A percentile compares a stretch with the other conserved stretches of the same genome.
phyloP scores from a whole-genome alignment of 2,329 filamentous ascomycete genomes.

The Zymoseptoria ardabiliae region DNA sequence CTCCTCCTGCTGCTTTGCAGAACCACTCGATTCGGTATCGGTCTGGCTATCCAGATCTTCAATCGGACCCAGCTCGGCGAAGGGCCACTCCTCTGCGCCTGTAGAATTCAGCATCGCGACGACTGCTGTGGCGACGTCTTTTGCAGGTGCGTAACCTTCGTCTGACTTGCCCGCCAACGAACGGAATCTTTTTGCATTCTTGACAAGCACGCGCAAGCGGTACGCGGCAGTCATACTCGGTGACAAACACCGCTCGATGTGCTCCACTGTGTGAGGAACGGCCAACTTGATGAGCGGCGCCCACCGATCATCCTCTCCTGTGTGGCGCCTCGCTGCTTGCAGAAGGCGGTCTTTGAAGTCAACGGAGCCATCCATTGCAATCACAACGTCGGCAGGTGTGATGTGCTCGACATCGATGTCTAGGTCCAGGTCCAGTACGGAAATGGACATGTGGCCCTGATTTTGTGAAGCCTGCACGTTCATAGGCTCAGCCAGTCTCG shows the following conservation, averaged over 20 bases:
- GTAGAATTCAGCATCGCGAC: slow-evolving; percentile 16
- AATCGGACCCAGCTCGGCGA: slow-evolving; percentile 21
- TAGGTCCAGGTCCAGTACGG: slow-evolving; percentile 28
- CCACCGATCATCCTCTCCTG: slow-evolving; percentile 7
- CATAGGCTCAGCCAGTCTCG: neutral
- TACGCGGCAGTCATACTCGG: slow-evolving; percentile 18
- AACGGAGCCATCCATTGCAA: slow-evolving; percentile 34
- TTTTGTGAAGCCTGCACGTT: neutral
- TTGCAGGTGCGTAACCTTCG: slow-evolving; percentile 15
- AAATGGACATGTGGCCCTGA: slow-evolving; percentile 21
- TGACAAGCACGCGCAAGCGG: slow-evolving; percentile 32
- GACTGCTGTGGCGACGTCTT: slow-evolving; percentile 19
- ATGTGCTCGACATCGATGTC: slow-evolving; percentile 15
- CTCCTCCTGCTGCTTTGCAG: neutral
- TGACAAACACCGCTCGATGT: slow-evolving; percentile 36
- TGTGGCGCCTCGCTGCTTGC: slow-evolving; percentile 7
- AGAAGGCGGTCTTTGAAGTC: slow-evolving; percentile 10
- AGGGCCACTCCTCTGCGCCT: slow-evolving; percentile 18
- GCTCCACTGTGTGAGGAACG: slow-evolving; percentile 36
- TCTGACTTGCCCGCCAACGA: slow-evolving; percentile 31
- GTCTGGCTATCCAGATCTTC: slow-evolving; percentile 28
- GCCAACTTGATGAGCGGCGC: slow-evolving; percentile 32
- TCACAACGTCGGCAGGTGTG: slow-evolving; percentile 31
- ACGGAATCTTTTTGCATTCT: slow-evolving; percentile 22
- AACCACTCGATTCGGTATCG: slow-evolving; percentile 21